Base-by-base conservation (phyloP, 495 filamentous ascomycete genomes). In the Physcia stellaris region DNA sequence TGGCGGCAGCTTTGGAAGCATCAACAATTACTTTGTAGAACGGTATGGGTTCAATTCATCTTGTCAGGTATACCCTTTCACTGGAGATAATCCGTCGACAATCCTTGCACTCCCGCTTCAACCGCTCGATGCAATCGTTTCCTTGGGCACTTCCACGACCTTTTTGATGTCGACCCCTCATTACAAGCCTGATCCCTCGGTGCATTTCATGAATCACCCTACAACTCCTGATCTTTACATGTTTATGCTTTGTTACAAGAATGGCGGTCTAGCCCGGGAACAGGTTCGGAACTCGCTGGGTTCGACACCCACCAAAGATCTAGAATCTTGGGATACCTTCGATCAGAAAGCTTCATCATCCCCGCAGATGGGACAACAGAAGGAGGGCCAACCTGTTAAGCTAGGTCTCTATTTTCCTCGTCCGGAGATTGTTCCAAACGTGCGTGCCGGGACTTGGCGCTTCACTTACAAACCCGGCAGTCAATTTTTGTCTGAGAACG, bases 171-270 rank as follows among this genome's bases (percentile, higher is more conserved):
- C 77, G 42, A 96, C 90, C 1, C 81, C 85, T 7, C 73, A 73
- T 49, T 95, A 94, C 64, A 75, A 78, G 55, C 83, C 90, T 1
- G 81, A 94, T 50, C 81, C 84, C 1, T 73, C 79, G 13, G 85
- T 84, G 24, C 85, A 93, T 62, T 83, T 87, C 63, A 83, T 93
- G 67, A 84, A 88, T 60, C 82, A 90, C 58, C 83, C 83, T 1
- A 86, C 85, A 22, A 86, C 80, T 0, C 61, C 75, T 4, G 79
- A 79, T 3, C 66, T 88, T 29, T 84, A 85, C 61, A 86, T 98
- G 87, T 98, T 98, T 60, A 98, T 98, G 90, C 79, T 98, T 21
- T 98, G 90, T 66, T 98, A 96, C 67, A 95, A 95, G 60, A 98
- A 98, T 62, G 90, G 90, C 42, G 84, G 83, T 1, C 71, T 96